Evolutionary conservation across 441 rosid species (phyloP), one percentile per base, ranked within the genome.

Genomic region (Jatropha podagrica): DNA sequence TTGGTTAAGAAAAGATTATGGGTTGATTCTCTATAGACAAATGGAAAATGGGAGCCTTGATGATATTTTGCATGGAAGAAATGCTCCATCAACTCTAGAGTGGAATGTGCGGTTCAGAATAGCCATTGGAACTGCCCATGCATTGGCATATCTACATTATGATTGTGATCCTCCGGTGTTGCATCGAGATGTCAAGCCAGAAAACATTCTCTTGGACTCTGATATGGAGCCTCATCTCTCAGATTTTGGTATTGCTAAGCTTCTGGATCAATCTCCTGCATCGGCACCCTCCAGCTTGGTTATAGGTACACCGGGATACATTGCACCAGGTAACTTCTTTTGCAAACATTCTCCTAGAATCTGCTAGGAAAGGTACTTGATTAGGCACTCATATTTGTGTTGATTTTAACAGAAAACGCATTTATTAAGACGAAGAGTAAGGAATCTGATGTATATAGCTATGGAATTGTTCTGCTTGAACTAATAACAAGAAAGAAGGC

Each of bases 181-280:
- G 23, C 97, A 92, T 73, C 84, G 93, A 20, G 98, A 94, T 82
- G 86, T 94, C 81, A 94, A 94, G 77, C 92, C 96, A 0, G 80
- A 85, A 64, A 94, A 94, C 84, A 89, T 94, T 74, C 95, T 94
- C 6, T 68, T 94, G 71, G 95, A 91, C 83, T 72, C 85, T 1
- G 89, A 91, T 55, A 84, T 91, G 93, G 97, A 90, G 88, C 91
- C 98, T 68, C 94, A 83, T 62, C 85, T 94, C 75, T 89, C 97
- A 1, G 97, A 92, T 80, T 94, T 94, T 37, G 97, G 97, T 40
- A 87, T 91, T 5, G 93, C 98, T 68, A 86, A 86, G 82, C 81
- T 91, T 61, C 78, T 94, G 4, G 91, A 89, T 61, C 83, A 83
- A 65, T 82, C 89, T 49, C 73, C 86, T 44, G 71, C 26, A 46